phyloP scores from a whole-genome alignment of 352 stramenopile genomes.

The Pythium oligandrum region DNA sequence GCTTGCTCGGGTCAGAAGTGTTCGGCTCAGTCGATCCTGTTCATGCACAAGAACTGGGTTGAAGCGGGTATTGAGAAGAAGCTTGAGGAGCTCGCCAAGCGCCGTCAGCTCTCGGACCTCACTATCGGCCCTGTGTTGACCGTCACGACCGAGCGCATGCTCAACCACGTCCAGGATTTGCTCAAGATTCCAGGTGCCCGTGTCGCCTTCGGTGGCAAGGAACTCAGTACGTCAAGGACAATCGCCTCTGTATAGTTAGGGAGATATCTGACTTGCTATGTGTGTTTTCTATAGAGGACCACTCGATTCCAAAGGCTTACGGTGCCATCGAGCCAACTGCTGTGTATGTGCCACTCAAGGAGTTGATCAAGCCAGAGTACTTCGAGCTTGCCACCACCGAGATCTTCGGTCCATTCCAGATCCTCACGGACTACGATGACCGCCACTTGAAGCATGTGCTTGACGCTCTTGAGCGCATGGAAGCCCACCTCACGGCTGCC shows the following conservation, averaged over 20 bases:
- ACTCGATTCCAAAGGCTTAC: conserved; percentile 95
- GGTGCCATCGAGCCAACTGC: conserved; percentile 96
- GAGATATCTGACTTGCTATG: neutral
- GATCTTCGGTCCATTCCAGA: conserved; percentile 98
- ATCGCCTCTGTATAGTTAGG: neutral
- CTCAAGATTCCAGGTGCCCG: conserved; percentile 92
- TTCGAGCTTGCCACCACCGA: conserved; percentile 94
- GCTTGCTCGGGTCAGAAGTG: conserved; percentile 98
- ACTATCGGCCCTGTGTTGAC: conserved; percentile 97
- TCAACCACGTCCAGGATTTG: conserved; percentile 90
- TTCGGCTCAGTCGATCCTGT: conserved; percentile 97
- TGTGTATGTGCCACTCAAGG: conserved; percentile 94
- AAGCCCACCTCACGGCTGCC: conserved; percentile 96
- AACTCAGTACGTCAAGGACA: conserved; percentile 43
- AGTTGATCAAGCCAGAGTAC: conserved; percentile 94
- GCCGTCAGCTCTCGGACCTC: conserved; percentile 91
- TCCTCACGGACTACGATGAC: conserved; percentile 95
- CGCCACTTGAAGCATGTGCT: conserved; percentile 88
- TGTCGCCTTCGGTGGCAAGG: conserved; percentile 94
- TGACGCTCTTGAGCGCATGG: conserved; percentile 93
- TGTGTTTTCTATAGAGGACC: conserved; percentile 52
- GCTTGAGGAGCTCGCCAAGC: conserved; percentile 85
- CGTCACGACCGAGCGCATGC: conserved; percentile 94
- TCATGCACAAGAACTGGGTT: conserved; percentile 97
- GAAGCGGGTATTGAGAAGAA: conserved; percentile 91